Evolutionary conservation across 2,329 filamentous ascomycete genomes (phyloP).

Genomic region (Penicillium corylophilum): DNA sequence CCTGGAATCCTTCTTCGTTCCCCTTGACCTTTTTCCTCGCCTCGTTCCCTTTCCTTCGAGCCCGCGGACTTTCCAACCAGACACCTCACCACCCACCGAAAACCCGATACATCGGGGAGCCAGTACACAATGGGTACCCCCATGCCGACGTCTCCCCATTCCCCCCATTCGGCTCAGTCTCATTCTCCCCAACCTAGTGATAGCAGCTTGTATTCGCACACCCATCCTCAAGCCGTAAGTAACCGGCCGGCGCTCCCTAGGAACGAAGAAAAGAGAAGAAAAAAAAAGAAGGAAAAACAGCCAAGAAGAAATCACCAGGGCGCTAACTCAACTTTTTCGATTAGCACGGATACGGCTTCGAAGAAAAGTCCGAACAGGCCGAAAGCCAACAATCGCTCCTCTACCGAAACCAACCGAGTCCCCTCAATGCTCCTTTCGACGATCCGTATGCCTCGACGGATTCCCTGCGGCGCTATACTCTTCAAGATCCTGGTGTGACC

Average conservation of each 20-base stretch:
- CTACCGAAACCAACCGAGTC: constrained; percentile 39
- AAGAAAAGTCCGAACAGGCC: constrained; percentile 22
- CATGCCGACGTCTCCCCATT: constrained; percentile 21
- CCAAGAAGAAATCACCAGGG: neutral
- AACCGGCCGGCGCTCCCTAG: neutral
- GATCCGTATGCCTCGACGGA: constrained; percentile 44
- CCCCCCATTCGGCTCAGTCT: constrained; percentile 19
- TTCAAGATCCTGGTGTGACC: constrained; percentile 53
- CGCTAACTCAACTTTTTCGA: neutral
- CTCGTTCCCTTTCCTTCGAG: neutral
- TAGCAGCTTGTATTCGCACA: constrained; percentile 15
- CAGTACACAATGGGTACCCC: constrained; percentile 18
- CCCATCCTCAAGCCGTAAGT: constrained; percentile 16
- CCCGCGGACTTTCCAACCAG: neutral
- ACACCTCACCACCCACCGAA: neutral
- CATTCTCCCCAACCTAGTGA: constrained; percentile 22
- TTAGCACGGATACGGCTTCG: constrained; percentile 19
- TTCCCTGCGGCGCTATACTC: constrained; percentile 32
- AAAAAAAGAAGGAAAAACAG: too few relatives aligned
- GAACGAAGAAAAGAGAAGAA: neutral
- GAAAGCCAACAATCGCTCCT: constrained; percentile 29
- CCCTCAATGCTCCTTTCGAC: constrained; percentile 49
- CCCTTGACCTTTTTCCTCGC: neutral
- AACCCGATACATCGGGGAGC: constrained; percentile 9
- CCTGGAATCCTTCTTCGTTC: neutral